Base-by-base conservation (phyloP, 805 yeast species). In the Schizosaccharomyces cryophilus region DNA sequence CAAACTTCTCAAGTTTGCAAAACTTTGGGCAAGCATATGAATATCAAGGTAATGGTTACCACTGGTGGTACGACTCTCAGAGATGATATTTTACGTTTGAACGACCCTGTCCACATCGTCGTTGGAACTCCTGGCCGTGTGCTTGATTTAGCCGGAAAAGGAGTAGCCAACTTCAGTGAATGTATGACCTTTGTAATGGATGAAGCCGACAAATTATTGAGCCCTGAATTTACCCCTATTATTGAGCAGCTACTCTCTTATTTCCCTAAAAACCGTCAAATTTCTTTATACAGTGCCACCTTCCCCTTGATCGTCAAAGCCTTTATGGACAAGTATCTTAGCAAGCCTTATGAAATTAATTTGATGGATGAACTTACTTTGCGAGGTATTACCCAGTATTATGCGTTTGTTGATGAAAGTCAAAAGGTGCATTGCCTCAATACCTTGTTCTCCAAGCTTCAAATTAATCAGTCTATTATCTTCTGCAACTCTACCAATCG, bases 41-140 rank as follows among this genome's bases (percentile, higher is more conserved):
- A 62, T 62, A 77, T 88, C 66, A 84, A 89, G 70, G 87, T 93
- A 69, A 90, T 93, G 97, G 96, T 90, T 62, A 84, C 97, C 73
- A 93, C 97, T 13, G 98, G 98, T 72, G 98, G 98, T 69, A 93
- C 98, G 58, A 80, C 84, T 62, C 77, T 93, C 66, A 83, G 85
- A 73, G 98, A 93, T 73, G 98, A 93, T 73, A 90, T 93, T 68
- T 72, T 93, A 68, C 84, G 98, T 77, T 77, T 93, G 67, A 81
- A 85, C 68, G 97, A 90, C 60, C 84, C 95, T 13, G 96, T 93
- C 47, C 97, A 93, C 72, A 80, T 93, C 54, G 75, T 93, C 63
- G 98, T 93, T 54, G 98, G 96, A 65, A 93, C 98, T 42, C 97
- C 97, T 2, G 98, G 98, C 67, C 83, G 98, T 77, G 89, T 93